These are phyloP conservation scores for Leccinum disarticulatum DNA, from an alignment of 768 basidiomycete species.

Conservation along the genomic window DNA sequence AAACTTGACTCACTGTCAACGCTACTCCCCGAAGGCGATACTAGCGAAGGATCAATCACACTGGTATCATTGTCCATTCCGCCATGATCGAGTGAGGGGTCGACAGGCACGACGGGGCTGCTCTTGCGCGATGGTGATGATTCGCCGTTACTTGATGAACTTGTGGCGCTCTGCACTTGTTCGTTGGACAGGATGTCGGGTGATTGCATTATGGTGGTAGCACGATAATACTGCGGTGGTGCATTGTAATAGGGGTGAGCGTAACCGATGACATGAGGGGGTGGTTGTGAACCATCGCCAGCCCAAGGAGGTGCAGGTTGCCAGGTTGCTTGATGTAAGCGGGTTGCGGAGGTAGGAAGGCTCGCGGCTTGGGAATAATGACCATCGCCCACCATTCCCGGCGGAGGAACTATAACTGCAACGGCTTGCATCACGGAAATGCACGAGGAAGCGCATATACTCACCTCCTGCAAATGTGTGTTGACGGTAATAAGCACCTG, in stretches of 20 bases:
- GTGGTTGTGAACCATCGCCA: conserved; percentile 39
- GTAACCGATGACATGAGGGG: conserved; percentile 37
- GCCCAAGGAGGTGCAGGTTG: conserved; percentile 35
- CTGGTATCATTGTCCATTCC: conserved; percentile 20
- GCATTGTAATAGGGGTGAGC: conserved; percentile 34
- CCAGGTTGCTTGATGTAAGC: conserved; percentile 46
- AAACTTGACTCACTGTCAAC: conserved; percentile 19
- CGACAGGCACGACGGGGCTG: conserved; percentile 27
- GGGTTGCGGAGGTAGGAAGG: conserved; percentile 55
- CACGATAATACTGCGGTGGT: conserved; percentile 51
- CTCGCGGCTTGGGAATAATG: conserved; percentile 42
- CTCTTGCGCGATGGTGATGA: conserved; percentile 29
- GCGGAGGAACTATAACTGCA: conserved; percentile 42
- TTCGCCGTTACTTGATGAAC: conserved; percentile 25
- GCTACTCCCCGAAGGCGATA: conserved; percentile 20
- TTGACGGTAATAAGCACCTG: conserved; percentile 58
- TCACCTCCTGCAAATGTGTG: conserved; percentile 52
- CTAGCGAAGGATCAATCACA: conserved; percentile 42
- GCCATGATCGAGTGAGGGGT: conserved; percentile 21
- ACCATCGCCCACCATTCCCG: conserved; percentile 41
- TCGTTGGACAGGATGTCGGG: conserved; percentile 16
- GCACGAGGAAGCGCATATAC: conserved; percentile 10
- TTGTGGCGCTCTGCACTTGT: conserved; percentile 26
- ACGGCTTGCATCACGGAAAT: conserved; percentile 8
- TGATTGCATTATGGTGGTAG: conserved; percentile 27